Base-by-base conservation (phyloP, 768 basidiomycete species). In the Lactarius evosmus region DNA sequence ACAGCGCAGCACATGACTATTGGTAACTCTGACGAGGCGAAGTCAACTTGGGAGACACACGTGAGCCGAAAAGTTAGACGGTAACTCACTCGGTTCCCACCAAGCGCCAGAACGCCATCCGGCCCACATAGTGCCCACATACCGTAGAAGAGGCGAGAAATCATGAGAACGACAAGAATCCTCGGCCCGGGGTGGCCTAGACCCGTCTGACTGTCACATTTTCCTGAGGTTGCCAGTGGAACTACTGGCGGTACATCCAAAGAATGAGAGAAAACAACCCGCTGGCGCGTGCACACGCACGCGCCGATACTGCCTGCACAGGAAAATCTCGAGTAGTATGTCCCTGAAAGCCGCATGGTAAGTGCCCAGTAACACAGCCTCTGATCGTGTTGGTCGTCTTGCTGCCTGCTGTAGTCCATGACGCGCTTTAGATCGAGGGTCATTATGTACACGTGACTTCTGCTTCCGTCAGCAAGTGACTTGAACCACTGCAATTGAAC, bases 261-360 rank as follows among this genome's bases (percentile, higher is more conserved):
- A 17, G 49, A 33, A 29, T 7, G 36, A 16, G 22, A 7, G 17
- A 44, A 11, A 53, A 32, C 30, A 22, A 33, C 52, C 56, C 38
- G 22, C 36, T 29, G n/a, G 44, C 34, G 9, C 14, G 46, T 19
- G 36, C 19, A n/a, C 22, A 30, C 25, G 25, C 38, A 38, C 50
- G 56, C 19, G 34, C 12, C 16, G 9, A 41, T 32, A 9, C 51
- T 17, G 29, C 38, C 53, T 17, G 32, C 40, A 19, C 41, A 17
- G 17, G 14, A 11, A 32, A 7, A 6, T 30, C 27, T 30, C 25
- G 16, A 52, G 16, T 16, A 7, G 30, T 11, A 69, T 71, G 54
- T 54, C 46, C 22, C 66, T 46, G 41, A 64, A 56, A 63, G 69
- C 34, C 63, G 67, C 69, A 46, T 68, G 63, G 62, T 46, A 62